Base-by-base conservation (phyloP, 768 basidiomycete species). In the Gymnopilus junonius region DNA sequence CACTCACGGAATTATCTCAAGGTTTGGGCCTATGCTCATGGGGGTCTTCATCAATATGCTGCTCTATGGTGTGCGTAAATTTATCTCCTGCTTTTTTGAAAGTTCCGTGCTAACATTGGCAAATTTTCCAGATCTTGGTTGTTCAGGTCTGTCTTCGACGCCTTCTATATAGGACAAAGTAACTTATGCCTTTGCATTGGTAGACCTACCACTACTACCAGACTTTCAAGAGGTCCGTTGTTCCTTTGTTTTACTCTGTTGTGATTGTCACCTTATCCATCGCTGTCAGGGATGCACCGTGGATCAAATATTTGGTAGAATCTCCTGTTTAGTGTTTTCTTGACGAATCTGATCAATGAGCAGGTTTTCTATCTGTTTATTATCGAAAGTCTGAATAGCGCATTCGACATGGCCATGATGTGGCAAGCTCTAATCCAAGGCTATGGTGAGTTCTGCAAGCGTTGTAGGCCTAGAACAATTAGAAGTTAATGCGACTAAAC, bases 21-120 rank as follows among this genome's bases (percentile, higher is more conserved):
- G 82, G 35, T 81, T 77, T 67, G 82, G 82, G 20, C 81, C 82
- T 11, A 80, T 83, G 79, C 73, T 82, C 37, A 71, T 82, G 57
- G 82, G 80, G 29, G 73, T 74, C 17, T 79, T 75, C 61, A 65
- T 77, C 37, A 82, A 82, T 61, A 77, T 80, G 72, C 77, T 83
- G 64, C 74, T 83, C 35, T 83, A 80, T 63, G 82, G 82, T 64
- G 82, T 83, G 63, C 61, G 75, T 68, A 4, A 5, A 27, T 39
- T 37, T 55, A 7, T 59, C 20, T 43, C n/a, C 51, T 27, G 11
- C 25, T 31, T 14, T n/a, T 40, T 12, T n/a, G n/a, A 15, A 50
- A 40, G 15, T 20, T 53, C 2, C n/a, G 3, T 48, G 46, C 20
- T 35, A 27, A 58, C 43, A 42, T 37, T n/a, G n/a, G n/a, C n/a